Percentiles rank a stretch among this genome's conserved stretches.
phyloP scores from a whole-genome alignment of 2,329 filamentous ascomycete species.

The Trichophyton equinum region DNA sequence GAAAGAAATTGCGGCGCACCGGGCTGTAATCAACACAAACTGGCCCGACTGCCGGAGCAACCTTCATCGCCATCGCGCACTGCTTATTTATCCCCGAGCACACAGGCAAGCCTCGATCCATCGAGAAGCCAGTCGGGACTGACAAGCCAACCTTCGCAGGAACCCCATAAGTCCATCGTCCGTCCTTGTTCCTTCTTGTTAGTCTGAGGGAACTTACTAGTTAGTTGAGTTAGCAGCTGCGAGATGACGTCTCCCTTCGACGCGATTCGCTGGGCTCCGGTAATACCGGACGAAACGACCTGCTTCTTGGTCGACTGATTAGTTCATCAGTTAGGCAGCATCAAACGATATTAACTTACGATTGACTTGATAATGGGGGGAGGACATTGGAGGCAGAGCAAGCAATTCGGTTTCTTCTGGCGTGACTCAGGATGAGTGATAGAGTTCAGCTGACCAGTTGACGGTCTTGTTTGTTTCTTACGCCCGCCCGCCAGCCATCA shows the following conservation, averaged over 20 bases:
- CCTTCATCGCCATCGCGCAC: neutral
- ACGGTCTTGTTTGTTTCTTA: too few species aligned
- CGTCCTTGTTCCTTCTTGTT: neutral
- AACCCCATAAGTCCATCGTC: neutral
- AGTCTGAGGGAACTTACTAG: neutral
- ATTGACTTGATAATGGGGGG: neutral
- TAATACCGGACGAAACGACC: slow-evolving; percentile 1
- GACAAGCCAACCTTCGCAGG: neutral
- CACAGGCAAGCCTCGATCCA: neutral
- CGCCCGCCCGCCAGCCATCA: neutral
- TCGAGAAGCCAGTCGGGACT: neutral
- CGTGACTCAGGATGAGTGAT: slow-evolving; percentile 3
- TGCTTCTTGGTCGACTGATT: neutral
- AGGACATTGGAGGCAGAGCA: neutral
- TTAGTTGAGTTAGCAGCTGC: neutral
- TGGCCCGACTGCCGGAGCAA: neutral
- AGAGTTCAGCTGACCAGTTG: neutral
- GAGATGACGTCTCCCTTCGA: neutral
- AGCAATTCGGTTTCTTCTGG: neutral
- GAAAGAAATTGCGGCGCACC: too few species aligned
- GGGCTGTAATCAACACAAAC: neutral
- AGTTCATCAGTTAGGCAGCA: neutral
- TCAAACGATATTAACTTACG: neutral
- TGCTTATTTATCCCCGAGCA: neutral
- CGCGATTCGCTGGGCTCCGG: neutral